Evolutionary conservation across 805 yeast genomes (phyloP).

Genomic region (Komagataella mondaviorum): DNA sequence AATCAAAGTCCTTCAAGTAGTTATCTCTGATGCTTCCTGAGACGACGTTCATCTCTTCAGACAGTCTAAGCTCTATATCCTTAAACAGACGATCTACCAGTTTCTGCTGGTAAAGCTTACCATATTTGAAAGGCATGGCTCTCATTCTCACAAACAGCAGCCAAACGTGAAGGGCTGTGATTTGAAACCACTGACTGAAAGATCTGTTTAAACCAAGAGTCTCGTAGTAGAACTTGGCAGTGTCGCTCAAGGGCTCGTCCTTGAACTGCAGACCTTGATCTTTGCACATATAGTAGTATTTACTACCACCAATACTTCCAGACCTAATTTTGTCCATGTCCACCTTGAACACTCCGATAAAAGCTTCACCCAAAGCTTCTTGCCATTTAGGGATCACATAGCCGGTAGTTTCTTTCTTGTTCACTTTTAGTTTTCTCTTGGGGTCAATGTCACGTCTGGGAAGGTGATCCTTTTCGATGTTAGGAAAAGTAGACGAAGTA

Average conservation of each 20-base stretch:
- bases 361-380: constrained; percentile 48
- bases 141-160: constrained; percentile 90
- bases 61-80: constrained; percentile 78
- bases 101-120: constrained; percentile 84
- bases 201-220: constrained; percentile 73
- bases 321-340: constrained; percentile 91
- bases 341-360: constrained; percentile 47
- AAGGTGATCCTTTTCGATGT: constrained; percentile 18
- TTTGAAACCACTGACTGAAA: constrained; percentile 94
- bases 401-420: constrained; percentile 15
- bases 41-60: constrained; percentile 73
- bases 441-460: constrained; percentile 21
- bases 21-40: constrained; percentile 75
- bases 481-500: constrained; percentile 18
- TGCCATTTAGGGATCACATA: constrained; percentile 32
- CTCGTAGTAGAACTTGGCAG: constrained; percentile 78
- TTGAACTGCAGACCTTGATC: constrained; percentile 69
- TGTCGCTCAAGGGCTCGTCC: constrained; percentile 54
- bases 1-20: constrained; percentile 79
- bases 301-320: constrained; percentile 88
- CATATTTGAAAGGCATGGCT: constrained; percentile 84
- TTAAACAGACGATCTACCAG: constrained; percentile 78
- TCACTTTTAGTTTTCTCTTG: constrained; percentile 15
- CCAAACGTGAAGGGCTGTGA: constrained; percentile 87
- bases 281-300: constrained; percentile 78